These are phyloP conservation scores for Puccinia coronata DNA, from an alignment of 1,284 basidiomycete species.

Conservation along the genomic window DNA sequence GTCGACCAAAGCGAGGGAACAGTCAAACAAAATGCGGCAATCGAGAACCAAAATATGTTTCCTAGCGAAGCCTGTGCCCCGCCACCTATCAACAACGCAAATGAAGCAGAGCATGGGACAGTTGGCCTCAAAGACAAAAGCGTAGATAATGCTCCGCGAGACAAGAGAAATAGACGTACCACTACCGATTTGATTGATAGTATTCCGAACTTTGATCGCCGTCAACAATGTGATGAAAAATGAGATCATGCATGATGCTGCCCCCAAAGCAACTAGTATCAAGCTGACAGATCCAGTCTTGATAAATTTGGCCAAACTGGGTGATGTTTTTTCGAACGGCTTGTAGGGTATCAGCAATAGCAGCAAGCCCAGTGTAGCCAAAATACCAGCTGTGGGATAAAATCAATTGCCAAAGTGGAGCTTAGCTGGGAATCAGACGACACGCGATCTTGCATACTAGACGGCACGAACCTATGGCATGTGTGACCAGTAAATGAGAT, in stretches of 20 bases:
- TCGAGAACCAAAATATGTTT: conserved; percentile 39
- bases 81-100: conserved; percentile 5
- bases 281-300: conserved; percentile 27
- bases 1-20: conserved; percentile 41
- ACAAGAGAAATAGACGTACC: neutral
- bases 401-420: neutral
- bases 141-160: neutral
- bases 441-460: neutral
- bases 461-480: conserved; percentile 25
- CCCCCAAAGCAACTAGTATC: conserved; percentile 16
- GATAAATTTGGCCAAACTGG: conserved; percentile 24
- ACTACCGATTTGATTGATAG: conserved; percentile 29
- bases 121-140: neutral
- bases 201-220: conserved; percentile 32
- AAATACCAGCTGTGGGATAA: conserved; percentile 10
- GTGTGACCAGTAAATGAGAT: conserved; percentile 24
- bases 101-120: neutral
- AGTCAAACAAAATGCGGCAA: conserved; percentile 16
- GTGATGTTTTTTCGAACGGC: conserved; percentile 27
- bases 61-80: conserved; percentile 31
- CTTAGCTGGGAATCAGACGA: neutral
- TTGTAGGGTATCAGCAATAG: conserved; percentile 44
- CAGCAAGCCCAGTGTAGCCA: conserved; percentile 15
- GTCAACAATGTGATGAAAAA: conserved; percentile 10
- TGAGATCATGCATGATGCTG: neutral